Percentiles rank a stretch among this genome's conserved stretches.
Conservation (phyloP, 768 basidiomycete species). For the Cubamyces lactineus region DNA sequence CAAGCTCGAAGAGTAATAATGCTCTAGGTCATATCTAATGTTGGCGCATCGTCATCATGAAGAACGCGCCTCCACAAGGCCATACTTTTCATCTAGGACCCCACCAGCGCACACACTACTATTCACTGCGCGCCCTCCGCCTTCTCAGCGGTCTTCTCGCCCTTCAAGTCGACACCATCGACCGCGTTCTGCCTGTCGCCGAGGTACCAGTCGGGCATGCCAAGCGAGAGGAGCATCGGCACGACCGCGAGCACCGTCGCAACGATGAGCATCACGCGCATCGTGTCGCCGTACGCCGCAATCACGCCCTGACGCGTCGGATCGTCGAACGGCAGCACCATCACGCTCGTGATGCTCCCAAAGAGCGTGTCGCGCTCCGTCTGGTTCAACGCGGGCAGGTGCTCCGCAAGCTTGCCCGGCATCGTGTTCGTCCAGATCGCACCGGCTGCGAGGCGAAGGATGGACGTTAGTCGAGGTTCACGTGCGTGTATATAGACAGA, state of each 20-base stretch:
- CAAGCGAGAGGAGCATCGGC: constrained; percentile 58
- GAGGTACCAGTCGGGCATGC: constrained; percentile 69
- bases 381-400: constrained; percentile 54
- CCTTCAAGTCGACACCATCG: constrained; percentile 40
- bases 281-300: constrained; percentile 36
- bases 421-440: constrained; percentile 68
- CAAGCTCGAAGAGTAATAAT: no score
- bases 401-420: constrained; percentile 58
- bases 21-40: no score
- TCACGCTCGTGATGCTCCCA: constrained; percentile 59
- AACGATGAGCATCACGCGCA: constrained; percentile 34
- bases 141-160: constrained; percentile 44
- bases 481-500: constrained; percentile 49
- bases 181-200: constrained; percentile 73
- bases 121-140: constrained; percentile 41
- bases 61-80: no score
- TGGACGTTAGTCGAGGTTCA: constrained; percentile 34
- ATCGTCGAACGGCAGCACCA: constrained; percentile 49
- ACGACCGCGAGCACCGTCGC: constrained; percentile 51
- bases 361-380: constrained; percentile 50
- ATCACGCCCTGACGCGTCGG: constrained; percentile 54
- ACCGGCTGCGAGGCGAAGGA: no score
- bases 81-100: no score
- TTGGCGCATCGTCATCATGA: no score
- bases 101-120: no score